Evolutionary conservation across 306 rosid species (phyloP).

Genomic region (Trichosanthes cucumerina): DNA sequence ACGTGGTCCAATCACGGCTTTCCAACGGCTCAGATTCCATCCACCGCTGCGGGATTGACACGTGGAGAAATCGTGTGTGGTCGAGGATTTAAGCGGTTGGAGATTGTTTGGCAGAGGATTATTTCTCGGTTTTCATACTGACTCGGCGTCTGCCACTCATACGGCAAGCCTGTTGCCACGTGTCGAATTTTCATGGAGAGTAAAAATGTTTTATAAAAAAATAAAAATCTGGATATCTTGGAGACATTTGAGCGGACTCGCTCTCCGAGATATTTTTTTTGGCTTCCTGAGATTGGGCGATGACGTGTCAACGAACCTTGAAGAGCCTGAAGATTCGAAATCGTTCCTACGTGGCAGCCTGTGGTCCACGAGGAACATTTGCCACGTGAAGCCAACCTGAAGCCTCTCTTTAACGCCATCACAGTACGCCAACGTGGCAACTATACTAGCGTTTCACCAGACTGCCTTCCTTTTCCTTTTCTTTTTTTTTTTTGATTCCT

Average conservation of each 20-base stretch:
- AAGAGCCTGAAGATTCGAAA: constrained; percentile 12
- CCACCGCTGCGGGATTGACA: neutral
- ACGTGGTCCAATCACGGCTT: neutral
- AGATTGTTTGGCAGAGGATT: neutral
- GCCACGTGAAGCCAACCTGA: constrained; percentile 36
- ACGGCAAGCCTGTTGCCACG: constrained; percentile 3
- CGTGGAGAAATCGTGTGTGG: neutral
- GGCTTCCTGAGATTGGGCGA: neutral
- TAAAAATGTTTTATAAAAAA: neutral
- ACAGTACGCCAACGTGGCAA: constrained; percentile 9
- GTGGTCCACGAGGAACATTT: constrained; percentile 8
- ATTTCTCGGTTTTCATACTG: neutral
- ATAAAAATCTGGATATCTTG: neutral
- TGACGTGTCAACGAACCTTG: constrained; percentile 7
- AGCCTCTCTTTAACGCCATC: neutral
- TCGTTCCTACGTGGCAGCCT: constrained; percentile 19
- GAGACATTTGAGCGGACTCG: neutral
- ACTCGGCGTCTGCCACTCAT: constrained; percentile 8
- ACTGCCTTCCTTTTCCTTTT: neutral
- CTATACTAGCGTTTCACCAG: neutral
- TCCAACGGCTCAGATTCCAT: neutral
- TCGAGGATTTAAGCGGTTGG: neutral
- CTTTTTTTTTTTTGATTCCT: neutral
- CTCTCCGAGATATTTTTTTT: constrained; percentile 8
- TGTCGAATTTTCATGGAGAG: neutral